Percentiles rank a stretch among this genome's conserved stretches.
Conservation (phyloP, 2,329 filamentous ascomycete genomes). For the Biscogniauxia sp. region DNA sequence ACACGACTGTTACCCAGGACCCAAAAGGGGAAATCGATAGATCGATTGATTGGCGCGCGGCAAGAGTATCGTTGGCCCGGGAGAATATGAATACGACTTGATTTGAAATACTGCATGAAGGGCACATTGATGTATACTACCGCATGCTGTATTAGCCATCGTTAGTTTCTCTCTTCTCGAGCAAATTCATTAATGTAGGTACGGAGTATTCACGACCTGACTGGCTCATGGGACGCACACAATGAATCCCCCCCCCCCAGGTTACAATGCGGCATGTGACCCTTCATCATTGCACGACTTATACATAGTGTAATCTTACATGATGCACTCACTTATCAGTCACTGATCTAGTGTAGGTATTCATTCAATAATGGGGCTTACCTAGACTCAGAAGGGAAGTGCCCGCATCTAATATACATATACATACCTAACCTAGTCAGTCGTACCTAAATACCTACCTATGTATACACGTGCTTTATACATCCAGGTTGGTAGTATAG, state of each 20-base stretch:
- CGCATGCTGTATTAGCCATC: background rate
- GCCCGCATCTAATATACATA: background rate
- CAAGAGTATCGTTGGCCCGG: constrained; percentile 10
- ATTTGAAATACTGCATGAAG: constrained; percentile 6
- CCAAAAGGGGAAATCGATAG: constrained; percentile 10
- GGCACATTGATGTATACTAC: background rate
- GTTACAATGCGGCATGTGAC: constrained; percentile 19
- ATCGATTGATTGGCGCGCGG: constrained; percentile 15
- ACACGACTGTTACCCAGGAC: background rate
- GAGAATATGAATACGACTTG: constrained; percentile 1
- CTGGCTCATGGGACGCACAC: constrained; percentile 6
- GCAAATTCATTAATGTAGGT: constrained; percentile 1
- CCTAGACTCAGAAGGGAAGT: background rate
- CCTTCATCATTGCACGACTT: background rate
- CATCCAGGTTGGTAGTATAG: background rate
- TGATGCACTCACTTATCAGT: background rate
- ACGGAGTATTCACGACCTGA: constrained; percentile 6
- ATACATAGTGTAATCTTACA: background rate
- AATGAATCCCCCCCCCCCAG: background rate
- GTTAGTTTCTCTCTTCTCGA: constrained; percentile 2
- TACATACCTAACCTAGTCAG: too few species aligned
- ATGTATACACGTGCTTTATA: background rate
- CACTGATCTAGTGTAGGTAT: background rate
- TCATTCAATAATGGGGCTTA: background rate
- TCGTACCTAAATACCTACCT: too few species aligned